Base-by-base conservation (phyloP, 192 early-diverging fungal genomes). In the Coemansia javaensis region DNA sequence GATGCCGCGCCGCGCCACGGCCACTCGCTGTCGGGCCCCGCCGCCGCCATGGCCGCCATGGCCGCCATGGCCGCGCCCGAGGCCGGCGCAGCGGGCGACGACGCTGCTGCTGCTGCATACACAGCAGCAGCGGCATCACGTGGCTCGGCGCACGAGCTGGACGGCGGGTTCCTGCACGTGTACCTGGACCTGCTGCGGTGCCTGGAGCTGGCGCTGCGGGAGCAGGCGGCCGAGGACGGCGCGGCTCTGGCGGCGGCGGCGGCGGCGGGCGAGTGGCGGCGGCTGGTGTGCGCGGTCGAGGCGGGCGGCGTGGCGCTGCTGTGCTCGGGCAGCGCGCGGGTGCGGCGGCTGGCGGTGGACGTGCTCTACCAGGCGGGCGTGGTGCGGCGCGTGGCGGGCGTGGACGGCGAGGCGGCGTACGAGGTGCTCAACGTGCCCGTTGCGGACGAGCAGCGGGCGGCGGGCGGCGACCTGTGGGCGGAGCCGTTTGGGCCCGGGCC, bases 111-210 rank as follows among this genome's bases (percentile, higher is more conserved):
- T n/a, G n/a, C n/a, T n/a, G n/a, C n/a, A n/a, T n/a, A n/a, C n/a
- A n/a, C n/a, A n/a, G n/a, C n/a, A n/a, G n/a, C n/a, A n/a, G n/a
- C n/a, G n/a, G n/a, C n/a, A n/a, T n/a, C n/a, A n/a, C n/a, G n/a
- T n/a, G n/a, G n/a, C n/a, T n/a, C n/a, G n/a, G 59, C 43, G 7
- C 42, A 49, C 21, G 62, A 57, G 42, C 39, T 66, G 31, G 59
- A 67, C 33, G 60, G 82, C 34, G 82, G 85, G 5, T 68, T 82
- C 14, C 56, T 90, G 39, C 79, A 85, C 33, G 54, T 88, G 12
- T 90, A 82, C 45, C 51, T 82, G 8, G 84, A 85, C 32, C 63
- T 88, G 36, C 50, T 88, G 3, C 61, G 69, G 8, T 77, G 76
- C 9, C 77, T 73, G 52, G 65, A 75, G 35, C 37, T 44, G 6